Base-by-base conservation (phyloP, 495 filamentous ascomycete species). In the Penicillium psychrofluorescens region DNA sequence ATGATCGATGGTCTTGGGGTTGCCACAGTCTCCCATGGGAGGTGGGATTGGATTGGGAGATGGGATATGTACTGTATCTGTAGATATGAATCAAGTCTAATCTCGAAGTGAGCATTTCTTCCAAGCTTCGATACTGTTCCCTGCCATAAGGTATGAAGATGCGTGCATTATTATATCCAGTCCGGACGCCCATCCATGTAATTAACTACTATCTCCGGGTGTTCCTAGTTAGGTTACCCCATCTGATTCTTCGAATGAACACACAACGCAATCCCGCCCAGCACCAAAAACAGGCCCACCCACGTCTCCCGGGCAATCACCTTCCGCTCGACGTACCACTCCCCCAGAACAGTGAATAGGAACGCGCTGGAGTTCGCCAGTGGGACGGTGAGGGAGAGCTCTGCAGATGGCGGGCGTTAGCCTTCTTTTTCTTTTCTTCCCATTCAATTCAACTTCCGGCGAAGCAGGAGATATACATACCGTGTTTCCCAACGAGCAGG, bases 301-400 rank as follows among this genome's bases (percentile, higher is more conserved):
- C 86, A 90, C 2, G 90, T 95, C 67, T 94, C 86, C 71, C 81
- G 73, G 47, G 78, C 81, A 48, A 97, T 92, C 4, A 85, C 83
- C 65, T 96, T 97, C 49, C 76, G 78, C 44, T 95, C 92, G 0
- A 89, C 88, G 73, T 83, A 94, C 91, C 90, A 96, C 53, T 98
- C 92, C 0, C 89, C 92, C 29, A 95, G 58, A 8, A 95, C 91
- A 0, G 92, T 98, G 58, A 96, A 98, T 41, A 97, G 54, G 53
- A 98, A 98, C 0, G 92, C 92, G 49, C 94, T 64, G 1, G 88
- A 92, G 55, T 98, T 98, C 3, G 89, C 87, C 42, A 98, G 89
- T 0, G 92, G 92, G 7, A 98, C 90, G 11, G 90, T 95, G 42
- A 98, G 70, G 49, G 88, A 95, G 51, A 96, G 54, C 62, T 98